Evolutionary conservation across 1,284 basidiomycete species (phyloP).

Genomic region (Malassezia arunalokei): DNA sequence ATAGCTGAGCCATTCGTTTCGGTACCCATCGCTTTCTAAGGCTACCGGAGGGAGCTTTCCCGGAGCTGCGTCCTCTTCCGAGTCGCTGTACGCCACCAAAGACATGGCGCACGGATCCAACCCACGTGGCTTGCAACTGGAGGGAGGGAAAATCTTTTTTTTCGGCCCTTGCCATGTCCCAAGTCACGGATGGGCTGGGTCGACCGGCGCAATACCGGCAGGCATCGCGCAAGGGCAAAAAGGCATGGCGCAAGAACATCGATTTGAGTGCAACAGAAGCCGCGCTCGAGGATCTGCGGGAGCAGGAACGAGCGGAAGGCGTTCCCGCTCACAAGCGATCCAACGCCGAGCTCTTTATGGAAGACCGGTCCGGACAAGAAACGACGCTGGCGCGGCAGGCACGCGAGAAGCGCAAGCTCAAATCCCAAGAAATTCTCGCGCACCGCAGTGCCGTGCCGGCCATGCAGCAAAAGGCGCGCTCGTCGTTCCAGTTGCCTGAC

Average conservation of each 20-base stretch:
- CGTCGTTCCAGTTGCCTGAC: constrained; percentile 46
- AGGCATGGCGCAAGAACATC: constrained; percentile 75
- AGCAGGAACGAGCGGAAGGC: constrained; percentile 18
- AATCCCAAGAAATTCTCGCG: constrained; percentile 66
- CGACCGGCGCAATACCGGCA: constrained; percentile 50
- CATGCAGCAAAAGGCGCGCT: constrained; percentile 7
- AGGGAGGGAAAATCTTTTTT: background rate
- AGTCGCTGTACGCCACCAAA: constrained; percentile 13
- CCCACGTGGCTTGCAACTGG: constrained; percentile 6
- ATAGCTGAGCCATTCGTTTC: constrained; percentile 11
- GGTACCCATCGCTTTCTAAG: background rate
- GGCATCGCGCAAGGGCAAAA: constrained; percentile 72
- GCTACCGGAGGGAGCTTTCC: background rate
- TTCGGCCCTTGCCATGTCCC: background rate
- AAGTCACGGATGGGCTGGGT: background rate
- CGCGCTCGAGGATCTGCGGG: constrained; percentile 27
- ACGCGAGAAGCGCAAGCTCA: constrained; percentile 52
- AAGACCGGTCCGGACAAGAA: constrained; percentile 49
- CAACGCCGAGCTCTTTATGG: constrained; percentile 20
- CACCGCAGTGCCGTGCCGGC: constrained; percentile 76
- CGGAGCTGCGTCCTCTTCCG: constrained; percentile 5
- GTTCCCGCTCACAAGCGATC: constrained; percentile 1
- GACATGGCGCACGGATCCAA: background rate
- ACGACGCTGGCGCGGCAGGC: constrained; percentile 24
- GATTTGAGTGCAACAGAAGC: constrained; percentile 26